phyloP scores from a whole-genome alignment of 116 monocot genomes.

The Posidonia oceanica region DNA sequence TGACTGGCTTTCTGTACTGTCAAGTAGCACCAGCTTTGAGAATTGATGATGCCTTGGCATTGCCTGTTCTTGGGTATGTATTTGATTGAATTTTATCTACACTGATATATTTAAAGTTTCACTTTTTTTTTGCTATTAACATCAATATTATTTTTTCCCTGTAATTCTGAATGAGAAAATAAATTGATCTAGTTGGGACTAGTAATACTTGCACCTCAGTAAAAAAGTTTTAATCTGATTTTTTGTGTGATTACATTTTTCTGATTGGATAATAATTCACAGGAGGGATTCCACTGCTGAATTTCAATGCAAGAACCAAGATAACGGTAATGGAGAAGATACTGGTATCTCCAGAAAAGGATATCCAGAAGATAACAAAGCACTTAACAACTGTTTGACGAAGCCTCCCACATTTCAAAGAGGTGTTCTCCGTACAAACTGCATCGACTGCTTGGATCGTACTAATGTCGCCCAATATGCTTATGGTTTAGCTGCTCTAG shows the following conservation, averaged over 20 bases:
- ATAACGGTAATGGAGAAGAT: background rate
- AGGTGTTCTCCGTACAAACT: slow-evolving; percentile 86
- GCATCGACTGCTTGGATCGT: slow-evolving; percentile 95
- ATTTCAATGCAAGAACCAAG: background rate
- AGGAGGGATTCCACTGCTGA: background rate
- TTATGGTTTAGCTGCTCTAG: slow-evolving; percentile 81
- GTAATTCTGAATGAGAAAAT: too few species aligned
- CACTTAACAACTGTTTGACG: slow-evolving; percentile 7
- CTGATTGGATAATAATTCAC: slow-evolving; percentile 2
- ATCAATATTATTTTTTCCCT: too few species aligned
- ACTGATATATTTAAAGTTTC: too few species aligned
- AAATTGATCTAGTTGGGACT: too few species aligned
- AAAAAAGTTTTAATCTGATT: too few species aligned
- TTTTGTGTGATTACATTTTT: background rate
- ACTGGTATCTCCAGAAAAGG: slow-evolving; percentile 7
- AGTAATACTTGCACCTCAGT: too few species aligned
- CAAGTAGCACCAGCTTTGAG: slow-evolving; percentile 33
- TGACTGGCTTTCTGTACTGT: slow-evolving; percentile 69
- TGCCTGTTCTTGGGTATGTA: slow-evolving; percentile 18
- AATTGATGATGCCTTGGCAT: slow-evolving; percentile 18
- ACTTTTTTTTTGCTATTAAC: too few species aligned
- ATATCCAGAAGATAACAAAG: slow-evolving; percentile 12
- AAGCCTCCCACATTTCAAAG: slow-evolving; percentile 38
- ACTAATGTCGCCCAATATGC: slow-evolving; percentile 97
- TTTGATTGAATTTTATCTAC: background rate